Evolutionary conservation across 192 early-diverging fungal species (phyloP), one percentile per base, ranked within the genome.

Genomic region (Lunasporangiospora selenospora): DNA sequence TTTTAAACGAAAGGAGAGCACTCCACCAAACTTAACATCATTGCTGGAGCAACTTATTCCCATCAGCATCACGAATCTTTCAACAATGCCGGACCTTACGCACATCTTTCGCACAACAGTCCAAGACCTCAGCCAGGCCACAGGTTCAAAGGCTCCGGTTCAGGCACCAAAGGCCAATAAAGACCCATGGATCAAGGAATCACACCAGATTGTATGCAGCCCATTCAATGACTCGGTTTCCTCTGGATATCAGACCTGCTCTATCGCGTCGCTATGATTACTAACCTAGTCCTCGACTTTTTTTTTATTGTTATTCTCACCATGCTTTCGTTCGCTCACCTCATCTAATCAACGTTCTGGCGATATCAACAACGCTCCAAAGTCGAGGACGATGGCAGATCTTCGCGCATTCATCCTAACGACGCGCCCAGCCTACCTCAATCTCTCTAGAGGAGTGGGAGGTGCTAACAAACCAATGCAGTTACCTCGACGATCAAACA

Each of bases 61-160:
- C n/a, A n/a, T n/a, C n/a, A n/a, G n/a, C n/a, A n/a, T n/a, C n/a
- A n/a, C n/a, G n/a, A n/a, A n/a, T n/a, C n/a, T n/a, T n/a, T n/a
- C n/a, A n/a, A n/a, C n/a, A n/a, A 67, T 67, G 65, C 65, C 65
- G 40, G 65, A 67, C 65, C 29, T 67, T 13, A 67, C 65, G 9
- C 31, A 45, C 40, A 42, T 67, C 56, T 67, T 67, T 53, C 65
- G 57, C n/a, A 41, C 65, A 0, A 67, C 65, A 21, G 65, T 67
- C 37, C 65, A 67, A 51, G 65, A 67, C 56, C 32, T 67, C 27
- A 51, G 24, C 48, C 54, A 57, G 30, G 40, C 64, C 11, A 36
- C 55, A 7, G 65, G 55, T 1, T 18, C 32, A 16, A 46, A 43
- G 15, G 53, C 18, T 23, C 13, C 29, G 1, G 2, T 29, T 12